These are phyloP conservation scores for Talaromyces nanjingensis DNA, from an alignment of 495 filamentous ascomycete genomes.

Conservation along the genomic window DNA sequence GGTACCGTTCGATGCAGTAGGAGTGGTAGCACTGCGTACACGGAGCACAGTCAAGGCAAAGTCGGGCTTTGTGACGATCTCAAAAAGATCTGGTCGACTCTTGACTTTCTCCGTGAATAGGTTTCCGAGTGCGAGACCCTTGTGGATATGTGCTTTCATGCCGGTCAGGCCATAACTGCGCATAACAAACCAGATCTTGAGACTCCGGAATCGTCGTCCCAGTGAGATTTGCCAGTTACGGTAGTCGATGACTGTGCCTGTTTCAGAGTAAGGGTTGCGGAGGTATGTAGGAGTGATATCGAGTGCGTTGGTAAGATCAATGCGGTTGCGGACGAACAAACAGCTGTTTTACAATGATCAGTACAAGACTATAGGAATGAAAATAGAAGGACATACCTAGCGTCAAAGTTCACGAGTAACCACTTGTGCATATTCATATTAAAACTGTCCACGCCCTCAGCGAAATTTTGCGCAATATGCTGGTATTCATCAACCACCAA, in stretches of 20 bases:
- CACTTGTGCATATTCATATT: constrained; percentile 98
- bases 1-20: constrained; percentile 10
- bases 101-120: constrained; percentile 56
- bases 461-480: constrained; percentile 55
- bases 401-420: constrained; percentile 93
- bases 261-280: constrained; percentile 69
- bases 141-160: constrained; percentile 64
- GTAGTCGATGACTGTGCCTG: constrained; percentile 89
- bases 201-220: constrained; percentile 78
- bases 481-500: constrained; percentile 77
- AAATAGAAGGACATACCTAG: constrained; percentile 34
- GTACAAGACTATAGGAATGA: neutral
- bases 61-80: constrained; percentile 64
- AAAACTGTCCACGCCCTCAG: constrained; percentile 70
- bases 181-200: constrained; percentile 98
- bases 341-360: constrained; percentile 38
- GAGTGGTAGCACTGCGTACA: constrained; percentile 22
- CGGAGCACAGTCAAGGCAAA: constrained; percentile 80
- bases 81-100: constrained; percentile 63
- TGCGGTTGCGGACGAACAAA: constrained; percentile 68
- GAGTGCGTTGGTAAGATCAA: constrained; percentile 69
- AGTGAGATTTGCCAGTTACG: constrained; percentile 98
- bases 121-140: constrained; percentile 60
- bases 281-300: constrained; percentile 81
- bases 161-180: constrained; percentile 78